Percentiles rank a stretch among this genome's conserved stretches.
Evolutionary conservation across 2,329 filamentous ascomycete genomes (phyloP).

Genomic region (Botrytis cinerea): DNA sequence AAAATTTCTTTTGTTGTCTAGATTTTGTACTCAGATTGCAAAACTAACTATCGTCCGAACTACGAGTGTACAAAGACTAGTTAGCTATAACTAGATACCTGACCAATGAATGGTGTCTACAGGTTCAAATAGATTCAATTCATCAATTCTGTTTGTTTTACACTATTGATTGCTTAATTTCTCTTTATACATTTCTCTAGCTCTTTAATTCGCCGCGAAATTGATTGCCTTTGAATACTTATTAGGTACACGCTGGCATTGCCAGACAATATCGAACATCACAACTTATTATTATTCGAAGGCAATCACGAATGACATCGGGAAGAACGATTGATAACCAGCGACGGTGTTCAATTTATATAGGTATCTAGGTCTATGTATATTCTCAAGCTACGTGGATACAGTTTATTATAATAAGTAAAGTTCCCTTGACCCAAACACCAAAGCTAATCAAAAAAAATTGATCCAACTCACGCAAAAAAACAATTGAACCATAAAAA

Average conservation of each 20-base stretch:
- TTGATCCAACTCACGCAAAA: neutral
- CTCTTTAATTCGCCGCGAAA: neutral
- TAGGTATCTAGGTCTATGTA: conserved; percentile 15
- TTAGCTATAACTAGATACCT: neutral
- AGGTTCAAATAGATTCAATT: neutral
- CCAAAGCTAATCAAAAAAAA: neutral
- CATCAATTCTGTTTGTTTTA: neutral
- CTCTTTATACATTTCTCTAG: neutral
- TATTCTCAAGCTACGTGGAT: conserved; percentile 8
- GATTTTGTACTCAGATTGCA: neutral
- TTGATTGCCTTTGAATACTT: neutral
- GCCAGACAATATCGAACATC: neutral
- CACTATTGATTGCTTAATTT: neutral
- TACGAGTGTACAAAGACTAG: neutral
- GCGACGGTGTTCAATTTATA: neutral
- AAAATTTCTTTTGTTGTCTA: neutral
- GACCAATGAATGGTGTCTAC: neutral
- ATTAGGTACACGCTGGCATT: neutral
- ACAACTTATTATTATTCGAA: neutral
- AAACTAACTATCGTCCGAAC: neutral
- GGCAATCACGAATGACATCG: neutral
- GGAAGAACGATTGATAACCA: neutral
- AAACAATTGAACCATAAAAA: neutral
- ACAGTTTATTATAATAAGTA: conserved; percentile 21
- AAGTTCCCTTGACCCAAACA: neutral